phyloP scores from a whole-genome alignment of 1,284 basidiomycete genomes.

The Pseudozyma tsukubaensis region DNA sequence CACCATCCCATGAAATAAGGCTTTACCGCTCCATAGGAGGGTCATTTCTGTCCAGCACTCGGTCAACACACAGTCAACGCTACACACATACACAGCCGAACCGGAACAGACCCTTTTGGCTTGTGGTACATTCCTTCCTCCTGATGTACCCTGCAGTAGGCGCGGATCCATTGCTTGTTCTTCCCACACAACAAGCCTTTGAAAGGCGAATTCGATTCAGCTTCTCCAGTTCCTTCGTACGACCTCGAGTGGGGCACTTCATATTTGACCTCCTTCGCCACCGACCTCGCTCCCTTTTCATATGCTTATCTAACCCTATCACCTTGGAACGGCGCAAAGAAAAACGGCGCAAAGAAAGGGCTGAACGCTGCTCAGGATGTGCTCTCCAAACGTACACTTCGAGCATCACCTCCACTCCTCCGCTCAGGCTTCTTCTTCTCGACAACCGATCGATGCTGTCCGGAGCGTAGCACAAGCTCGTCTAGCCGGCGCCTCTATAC shows the following conservation, averaged over 20 bases:
- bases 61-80: not conserved
- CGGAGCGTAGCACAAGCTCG: slow-evolving; percentile 21
- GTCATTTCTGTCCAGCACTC: slow-evolving; percentile 5
- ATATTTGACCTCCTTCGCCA: too few relatives aligned
- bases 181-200: too few relatives aligned
- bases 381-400: slow-evolving; percentile 55
- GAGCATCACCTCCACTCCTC: slow-evolving; percentile 26
- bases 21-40: not conserved
- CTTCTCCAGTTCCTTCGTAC: too few relatives aligned
- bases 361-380: slow-evolving; percentile 21
- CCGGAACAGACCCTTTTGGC: too few relatives aligned
- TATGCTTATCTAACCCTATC: not conserved
- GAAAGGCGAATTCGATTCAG: too few relatives aligned
- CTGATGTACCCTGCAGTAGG: too few relatives aligned
- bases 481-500: slow-evolving; percentile 5
- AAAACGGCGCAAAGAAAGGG: not conserved
- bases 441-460: slow-evolving; percentile 7
- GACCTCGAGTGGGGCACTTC: too few relatives aligned
- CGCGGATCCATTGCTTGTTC: too few relatives aligned
- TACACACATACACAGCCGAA: not conserved
- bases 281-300: not conserved
- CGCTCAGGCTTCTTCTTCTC: slow-evolving; percentile 20
- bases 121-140: too few relatives aligned
- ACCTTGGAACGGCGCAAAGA: not conserved
- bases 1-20: slow-evolving; percentile 18